Conservation (phyloP, 495 filamentous ascomycete genomes). For the Hypoxylon trugodes region DNA sequence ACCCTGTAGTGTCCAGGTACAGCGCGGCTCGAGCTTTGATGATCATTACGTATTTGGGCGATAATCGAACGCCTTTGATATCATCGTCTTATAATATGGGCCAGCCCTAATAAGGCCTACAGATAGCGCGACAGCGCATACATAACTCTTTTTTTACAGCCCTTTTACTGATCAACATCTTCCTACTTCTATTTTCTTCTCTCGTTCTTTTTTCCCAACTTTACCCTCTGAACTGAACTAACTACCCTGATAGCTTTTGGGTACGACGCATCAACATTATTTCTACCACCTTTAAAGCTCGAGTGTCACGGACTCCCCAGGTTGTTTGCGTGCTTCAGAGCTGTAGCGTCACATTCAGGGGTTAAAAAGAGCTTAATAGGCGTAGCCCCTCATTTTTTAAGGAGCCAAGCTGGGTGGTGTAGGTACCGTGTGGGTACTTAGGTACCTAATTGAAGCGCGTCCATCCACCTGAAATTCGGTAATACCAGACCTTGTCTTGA, state of each 20-base stretch:
- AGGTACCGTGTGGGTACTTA: too few species aligned
- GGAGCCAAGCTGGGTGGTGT: slow-evolving; percentile 23
- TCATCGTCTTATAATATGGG: slow-evolving; percentile 26
- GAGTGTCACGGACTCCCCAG: slow-evolving; percentile 22
- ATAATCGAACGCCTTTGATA: slow-evolving; percentile 37
- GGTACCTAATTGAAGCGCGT: too few species aligned
- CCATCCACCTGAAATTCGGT: slow-evolving; percentile 23
- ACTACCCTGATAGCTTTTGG: slow-evolving; percentile 1
- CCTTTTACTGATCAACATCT: slow-evolving; percentile 11
- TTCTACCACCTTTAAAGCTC: neutral
- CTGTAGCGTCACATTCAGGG: slow-evolving; percentile 37
- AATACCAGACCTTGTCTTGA: slow-evolving; percentile 19
- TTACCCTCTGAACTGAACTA: neutral
- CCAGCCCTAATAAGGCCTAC: slow-evolving; percentile 26
- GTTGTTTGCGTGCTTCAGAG: slow-evolving; percentile 11
- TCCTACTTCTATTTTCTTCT: neutral
- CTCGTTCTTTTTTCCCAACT: neutral
- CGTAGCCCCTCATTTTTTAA: slow-evolving; percentile 23
- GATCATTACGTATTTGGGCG: slow-evolving; percentile 30
- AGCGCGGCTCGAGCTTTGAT: slow-evolving; percentile 26
- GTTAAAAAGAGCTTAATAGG: slow-evolving; percentile 34
- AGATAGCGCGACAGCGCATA: slow-evolving; percentile 31
- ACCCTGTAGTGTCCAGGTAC: slow-evolving; percentile 32
- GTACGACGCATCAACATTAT: slow-evolving; percentile 18
- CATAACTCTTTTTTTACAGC: slow-evolving; percentile 9